Evolutionary conservation across 2,329 filamentous ascomycete species (phyloP).

Genomic region (Drechslerella coelobrocha): DNA sequence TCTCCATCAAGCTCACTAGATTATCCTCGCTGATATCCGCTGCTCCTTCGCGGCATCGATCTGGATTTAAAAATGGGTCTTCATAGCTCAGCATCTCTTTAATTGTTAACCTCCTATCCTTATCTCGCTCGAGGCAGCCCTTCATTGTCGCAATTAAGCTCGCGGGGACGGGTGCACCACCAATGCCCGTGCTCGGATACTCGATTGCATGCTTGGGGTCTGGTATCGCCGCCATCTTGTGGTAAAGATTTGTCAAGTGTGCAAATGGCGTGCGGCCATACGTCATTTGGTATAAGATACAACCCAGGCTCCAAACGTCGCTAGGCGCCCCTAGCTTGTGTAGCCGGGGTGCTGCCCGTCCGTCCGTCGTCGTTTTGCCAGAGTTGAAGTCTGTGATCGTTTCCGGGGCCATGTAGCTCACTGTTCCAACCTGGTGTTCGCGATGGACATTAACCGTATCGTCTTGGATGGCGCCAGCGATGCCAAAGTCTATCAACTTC

Average conservation of each 20-base stretch:
- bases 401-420: slow-evolving; percentile 98
- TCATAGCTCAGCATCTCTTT: slow-evolving; percentile 67
- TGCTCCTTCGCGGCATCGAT: slow-evolving; percentile 51
- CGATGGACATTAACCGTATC: slow-evolving; percentile 97
- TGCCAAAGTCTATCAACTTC: slow-evolving; percentile 98
- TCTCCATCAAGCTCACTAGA: slow-evolving; percentile 54
- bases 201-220: slow-evolving; percentile 77
- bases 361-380: slow-evolving; percentile 63
- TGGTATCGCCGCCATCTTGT: slow-evolving; percentile 84
- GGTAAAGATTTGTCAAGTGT: slow-evolving; percentile 85
- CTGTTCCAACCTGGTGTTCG: slow-evolving; percentile 91
- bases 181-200: slow-evolving; percentile 73
- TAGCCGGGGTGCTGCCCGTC: slow-evolving; percentile 59
- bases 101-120: slow-evolving; percentile 69
- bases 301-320: slow-evolving; percentile 94
- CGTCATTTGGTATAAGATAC: slow-evolving; percentile 96
- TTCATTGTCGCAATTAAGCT: slow-evolving; percentile 69
- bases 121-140: slow-evolving; percentile 69
- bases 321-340: slow-evolving; percentile 96
- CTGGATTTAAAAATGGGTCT: slow-evolving; percentile 71
- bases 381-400: slow-evolving; percentile 84
- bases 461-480: slow-evolving; percentile 96
- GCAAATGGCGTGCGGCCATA: slow-evolving; percentile 96
- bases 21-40: slow-evolving; percentile 55
- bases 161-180: slow-evolving; percentile 67